Evolutionary conservation across 345 rosid species (phyloP).

Genomic region (Linum lewisii): DNA sequence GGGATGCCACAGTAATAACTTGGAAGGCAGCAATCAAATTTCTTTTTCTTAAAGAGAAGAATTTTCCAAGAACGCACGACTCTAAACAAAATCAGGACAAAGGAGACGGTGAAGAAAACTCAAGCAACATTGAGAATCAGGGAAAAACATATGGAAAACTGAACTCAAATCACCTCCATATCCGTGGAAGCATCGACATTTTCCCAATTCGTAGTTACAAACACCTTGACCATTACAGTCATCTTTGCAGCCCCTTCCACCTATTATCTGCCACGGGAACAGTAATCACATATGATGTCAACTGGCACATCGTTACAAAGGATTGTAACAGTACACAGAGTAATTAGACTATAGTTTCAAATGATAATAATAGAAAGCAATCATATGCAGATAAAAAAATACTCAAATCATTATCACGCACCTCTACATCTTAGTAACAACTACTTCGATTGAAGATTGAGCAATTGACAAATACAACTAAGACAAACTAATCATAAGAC

Average conservation of each 20-base stretch:
- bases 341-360: no score
- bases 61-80: neutral
- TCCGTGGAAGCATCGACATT: constrained; percentile 88
- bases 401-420: neutral
- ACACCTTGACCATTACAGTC: constrained; percentile 81
- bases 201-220: constrained; percentile 72
- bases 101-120: neutral
- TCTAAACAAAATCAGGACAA: neutral
- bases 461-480: no score
- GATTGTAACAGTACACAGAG: no score
- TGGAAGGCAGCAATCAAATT: neutral
- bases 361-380: no score
- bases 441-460: no score
- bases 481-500: no score
- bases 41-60: no score
- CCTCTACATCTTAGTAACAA: no score
- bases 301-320: neutral
- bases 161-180: constrained; percentile 40
- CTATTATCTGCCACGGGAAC: constrained; percentile 44
- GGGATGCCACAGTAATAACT: neutral
- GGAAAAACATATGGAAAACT: neutral
- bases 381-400: no score
- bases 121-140: neutral
- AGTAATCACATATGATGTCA: neutral
- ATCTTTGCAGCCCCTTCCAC: constrained; percentile 56